These are phyloP conservation scores for Melaleuca alternifolia DNA, from an alignment of 345 rosid species.

Conservation along the genomic window DNA sequence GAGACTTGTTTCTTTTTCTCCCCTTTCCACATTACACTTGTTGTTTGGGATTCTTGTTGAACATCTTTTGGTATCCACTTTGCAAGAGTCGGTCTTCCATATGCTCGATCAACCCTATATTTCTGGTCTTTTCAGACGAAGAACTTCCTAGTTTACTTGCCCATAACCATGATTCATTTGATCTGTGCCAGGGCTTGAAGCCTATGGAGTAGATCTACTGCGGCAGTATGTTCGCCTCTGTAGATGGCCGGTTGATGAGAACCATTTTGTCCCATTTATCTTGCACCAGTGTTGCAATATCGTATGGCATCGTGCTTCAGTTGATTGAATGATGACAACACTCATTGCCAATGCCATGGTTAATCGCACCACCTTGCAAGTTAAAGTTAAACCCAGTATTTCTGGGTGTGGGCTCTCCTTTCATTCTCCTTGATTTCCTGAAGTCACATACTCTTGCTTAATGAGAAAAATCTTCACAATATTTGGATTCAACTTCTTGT, in stretches of 20 bases:
- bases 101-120: neutral
- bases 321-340: fast-evolving
- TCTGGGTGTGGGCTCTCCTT: neutral
- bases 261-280: neutral
- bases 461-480: neutral
- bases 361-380: neutral
- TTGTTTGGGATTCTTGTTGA: fast-evolving
- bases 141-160: neutral
- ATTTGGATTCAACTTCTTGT: neutral
- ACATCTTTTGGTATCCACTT: fast-evolving
- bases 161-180: neutral
- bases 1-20: neutral
- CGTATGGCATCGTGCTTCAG: fast-evolving
- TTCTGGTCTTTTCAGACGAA: neutral
- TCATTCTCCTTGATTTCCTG: neutral
- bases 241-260: neutral
- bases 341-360: neutral
- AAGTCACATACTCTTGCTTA: neutral
- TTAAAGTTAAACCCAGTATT: neutral
- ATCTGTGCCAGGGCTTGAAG: neutral
- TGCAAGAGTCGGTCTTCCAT: fast-evolving
- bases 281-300: fast-evolving
- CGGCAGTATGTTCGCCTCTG: fast-evolving
- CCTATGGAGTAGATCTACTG: neutral
- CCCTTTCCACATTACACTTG: neutral